These are phyloP conservation scores for Russula brevipes DNA, from an alignment of 768 basidiomycete genomes.

Conservation along the genomic window DNA sequence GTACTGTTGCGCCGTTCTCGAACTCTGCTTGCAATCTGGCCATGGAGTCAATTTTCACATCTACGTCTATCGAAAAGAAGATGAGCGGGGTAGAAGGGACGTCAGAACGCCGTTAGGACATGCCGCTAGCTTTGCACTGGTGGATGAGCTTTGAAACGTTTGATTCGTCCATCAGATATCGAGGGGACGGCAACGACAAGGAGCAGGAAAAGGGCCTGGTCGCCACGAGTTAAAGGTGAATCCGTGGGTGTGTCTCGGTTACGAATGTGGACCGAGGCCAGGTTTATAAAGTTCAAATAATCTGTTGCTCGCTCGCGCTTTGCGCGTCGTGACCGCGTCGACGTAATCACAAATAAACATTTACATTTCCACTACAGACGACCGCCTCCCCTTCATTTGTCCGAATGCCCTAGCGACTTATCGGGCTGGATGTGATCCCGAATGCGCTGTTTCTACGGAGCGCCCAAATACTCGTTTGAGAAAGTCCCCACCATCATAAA, in stretches of 20 bases:
- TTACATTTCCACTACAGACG: not conserved
- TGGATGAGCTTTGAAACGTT: slow-evolving; percentile 30
- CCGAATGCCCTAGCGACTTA: slow-evolving; percentile 84
- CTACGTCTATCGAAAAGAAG: slow-evolving; percentile 51
- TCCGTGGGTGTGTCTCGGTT: slow-evolving; percentile 4
- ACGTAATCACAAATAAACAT: not conserved
- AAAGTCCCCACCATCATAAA: not conserved
- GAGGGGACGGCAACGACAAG: not conserved
- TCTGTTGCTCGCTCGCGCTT: too few species aligned
- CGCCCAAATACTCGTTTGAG: slow-evolving; percentile 12
- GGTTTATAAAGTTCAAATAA: not conserved
- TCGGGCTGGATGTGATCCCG: slow-evolving; percentile 79
- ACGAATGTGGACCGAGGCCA: not conserved
- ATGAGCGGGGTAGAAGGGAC: slow-evolving; percentile 3
- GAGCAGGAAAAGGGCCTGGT: not conserved
- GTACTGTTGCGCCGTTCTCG: slow-evolving; percentile 65
- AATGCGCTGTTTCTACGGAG: slow-evolving; percentile 70
- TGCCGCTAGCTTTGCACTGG: slow-evolving; percentile 33
- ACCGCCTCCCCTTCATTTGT: slow-evolving; percentile 36
- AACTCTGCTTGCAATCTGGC: slow-evolving; percentile 72
- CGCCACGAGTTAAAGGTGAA: not conserved
- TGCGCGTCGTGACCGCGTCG: slow-evolving; percentile 6
- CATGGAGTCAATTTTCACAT: slow-evolving; percentile 75
- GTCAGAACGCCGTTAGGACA: slow-evolving; percentile 4
- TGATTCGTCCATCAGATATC: slow-evolving; percentile 29